Evolutionary conservation across 169 alveolate genomes (phyloP).

Genomic region (Perkinsus olseni): DNA sequence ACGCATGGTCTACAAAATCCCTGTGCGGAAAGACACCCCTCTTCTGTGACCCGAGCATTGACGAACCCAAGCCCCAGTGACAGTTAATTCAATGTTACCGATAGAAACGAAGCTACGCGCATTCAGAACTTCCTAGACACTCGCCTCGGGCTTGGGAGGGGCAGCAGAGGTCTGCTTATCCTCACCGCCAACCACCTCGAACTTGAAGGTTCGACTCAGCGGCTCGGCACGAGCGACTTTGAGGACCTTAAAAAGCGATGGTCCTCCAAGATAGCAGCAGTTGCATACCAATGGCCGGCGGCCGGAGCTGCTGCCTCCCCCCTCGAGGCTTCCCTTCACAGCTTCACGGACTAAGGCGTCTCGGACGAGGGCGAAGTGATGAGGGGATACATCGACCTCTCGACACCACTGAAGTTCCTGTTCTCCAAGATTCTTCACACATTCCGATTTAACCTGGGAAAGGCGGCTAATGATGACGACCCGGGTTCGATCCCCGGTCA

Average conservation of each 20-base stretch:
- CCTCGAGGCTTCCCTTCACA: background rate
- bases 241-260: background rate
- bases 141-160: too few relatives aligned
- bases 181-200: background rate
- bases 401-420: background rate
- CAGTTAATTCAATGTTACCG: too few relatives aligned
- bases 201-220: background rate
- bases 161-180: background rate
- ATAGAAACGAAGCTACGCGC: too few relatives aligned
- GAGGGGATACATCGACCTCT: background rate
- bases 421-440: background rate
- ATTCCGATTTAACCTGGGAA: background rate
- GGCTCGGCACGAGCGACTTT: background rate
- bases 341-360: background rate
- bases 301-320: background rate
- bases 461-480: too few relatives aligned
- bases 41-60: too few relatives aligned
- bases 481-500: too few relatives aligned
- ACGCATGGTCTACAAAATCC: too few relatives aligned
- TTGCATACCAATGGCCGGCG: background rate
- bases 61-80: too few relatives aligned
- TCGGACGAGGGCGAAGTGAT: background rate
- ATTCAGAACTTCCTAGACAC: too few relatives aligned
- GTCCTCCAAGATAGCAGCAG: background rate
- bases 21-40: too few relatives aligned